Base-by-base conservation (phyloP, 495 filamentous ascomycete species). In the Lasiosphaeria miniovina region DNA sequence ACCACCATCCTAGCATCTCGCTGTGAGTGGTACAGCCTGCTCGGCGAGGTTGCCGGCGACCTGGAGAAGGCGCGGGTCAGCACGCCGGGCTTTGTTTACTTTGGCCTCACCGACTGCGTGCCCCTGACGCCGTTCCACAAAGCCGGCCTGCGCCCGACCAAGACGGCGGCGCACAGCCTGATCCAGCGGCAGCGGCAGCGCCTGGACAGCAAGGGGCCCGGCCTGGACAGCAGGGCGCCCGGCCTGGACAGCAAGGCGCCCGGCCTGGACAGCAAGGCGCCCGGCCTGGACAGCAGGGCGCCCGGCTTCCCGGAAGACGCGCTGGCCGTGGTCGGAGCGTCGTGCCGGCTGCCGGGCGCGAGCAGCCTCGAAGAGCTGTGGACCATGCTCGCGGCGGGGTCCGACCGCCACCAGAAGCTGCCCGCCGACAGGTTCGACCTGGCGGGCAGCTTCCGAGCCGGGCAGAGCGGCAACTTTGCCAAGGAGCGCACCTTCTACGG, bases 391-490 rank as follows among this genome's bases (percentile, higher is more conserved):
- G 31, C 64, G 4, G 14, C 40, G 0, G 45, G 56, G 12, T 0
- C 48, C 52, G 3, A 36, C 8, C n/a, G 40, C 34, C 32, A 57
- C n/a, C 3, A 61, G 51, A 54, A 41, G 52, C 33, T 69, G 82
- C 50, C 88, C 86, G 0, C 58, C 76, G 8, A 83, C 87, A 60
- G 88, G 8, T 90, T 88, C 75, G 62, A 68, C 49, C 40, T 60
- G 33, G 80, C 87, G 64, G 84, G 83, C 17, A 80, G 86, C 55
- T 80, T 80, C 31, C 87, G 90, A 56, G 83, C 82, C 6, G 48
- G 53, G 11, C 38, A 58, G 41, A 90, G 86, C 51, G 90, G 89
- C 10, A 89, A 88, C 72, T 93, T 89, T 74, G 84, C 9, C 32
- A 11, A 8, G 4, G 46, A 51, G 32, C n/a, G 49, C n/a, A 38